Conservation (phyloP, 257 asterid genomes). For the Lycium barbarum region DNA sequence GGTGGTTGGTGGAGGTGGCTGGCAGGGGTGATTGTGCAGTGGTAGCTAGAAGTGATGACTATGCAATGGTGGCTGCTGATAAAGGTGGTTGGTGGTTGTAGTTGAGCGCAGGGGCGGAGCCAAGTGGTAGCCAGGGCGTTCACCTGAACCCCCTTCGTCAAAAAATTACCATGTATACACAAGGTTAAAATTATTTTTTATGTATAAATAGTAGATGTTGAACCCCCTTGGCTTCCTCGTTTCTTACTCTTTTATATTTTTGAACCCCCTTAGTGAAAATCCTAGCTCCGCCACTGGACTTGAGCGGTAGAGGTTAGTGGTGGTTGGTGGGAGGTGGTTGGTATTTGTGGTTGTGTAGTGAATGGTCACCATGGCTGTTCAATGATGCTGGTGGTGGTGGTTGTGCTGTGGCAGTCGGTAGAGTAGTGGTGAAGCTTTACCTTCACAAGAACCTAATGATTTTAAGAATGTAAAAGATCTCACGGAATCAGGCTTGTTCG, state of each 20-base stretch:
- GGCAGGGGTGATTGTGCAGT: neutral
- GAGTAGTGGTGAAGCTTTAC: neutral
- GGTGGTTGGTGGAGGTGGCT: neutral
- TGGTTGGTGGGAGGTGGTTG: neutral
- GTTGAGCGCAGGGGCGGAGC: neutral
- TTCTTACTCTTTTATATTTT: too few relatives aligned
- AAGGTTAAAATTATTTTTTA: too few relatives aligned
- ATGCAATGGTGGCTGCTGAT: neutral
- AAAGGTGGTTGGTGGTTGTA: neutral
- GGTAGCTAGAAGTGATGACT: neutral
- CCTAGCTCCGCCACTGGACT: too few relatives aligned
- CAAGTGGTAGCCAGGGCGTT: too few relatives aligned
- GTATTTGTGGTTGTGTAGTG: neutral
- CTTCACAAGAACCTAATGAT: neutral
- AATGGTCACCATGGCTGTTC: too few relatives aligned
- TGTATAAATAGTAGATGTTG: too few relatives aligned
- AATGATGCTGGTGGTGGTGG: neutral
- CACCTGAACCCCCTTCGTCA: too few relatives aligned
- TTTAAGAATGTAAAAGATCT: neutral
- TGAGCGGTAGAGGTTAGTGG: neutral
- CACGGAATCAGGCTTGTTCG: neutral
- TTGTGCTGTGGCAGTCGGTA: neutral
- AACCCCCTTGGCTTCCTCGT: too few relatives aligned
- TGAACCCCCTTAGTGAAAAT: too few relatives aligned
- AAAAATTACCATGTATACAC: too few relatives aligned